Evolutionary conservation across 2,329 filamentous ascomycete genomes (phyloP).

Genomic region (Penicillium griseofulvum): DNA sequence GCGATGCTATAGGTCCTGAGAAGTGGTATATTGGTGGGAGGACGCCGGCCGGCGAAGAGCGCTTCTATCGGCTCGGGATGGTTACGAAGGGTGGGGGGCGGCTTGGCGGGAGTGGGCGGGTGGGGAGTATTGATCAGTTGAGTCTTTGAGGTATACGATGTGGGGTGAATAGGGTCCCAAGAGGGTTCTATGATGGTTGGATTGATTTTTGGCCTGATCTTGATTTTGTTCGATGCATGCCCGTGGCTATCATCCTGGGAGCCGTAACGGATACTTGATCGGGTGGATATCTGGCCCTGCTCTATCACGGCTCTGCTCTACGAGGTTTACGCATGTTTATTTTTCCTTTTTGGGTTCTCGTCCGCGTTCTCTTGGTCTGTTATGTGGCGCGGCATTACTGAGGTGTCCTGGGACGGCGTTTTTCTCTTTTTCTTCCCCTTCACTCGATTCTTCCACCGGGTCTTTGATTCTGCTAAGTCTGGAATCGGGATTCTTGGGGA

Average conservation of each 20-base stretch:
- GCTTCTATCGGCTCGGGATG: slow-evolving; percentile 50
- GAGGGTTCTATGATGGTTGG: neutral
- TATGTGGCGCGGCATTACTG: neutral
- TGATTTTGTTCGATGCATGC: neutral
- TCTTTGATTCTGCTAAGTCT: neutral
- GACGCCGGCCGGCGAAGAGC: slow-evolving; percentile 48
- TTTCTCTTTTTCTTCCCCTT: neutral
- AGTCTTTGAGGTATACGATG: slow-evolving; percentile 40
- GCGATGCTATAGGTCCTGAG: slow-evolving; percentile 47
- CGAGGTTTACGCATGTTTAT: neutral
- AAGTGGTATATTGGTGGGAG: slow-evolving; percentile 54
- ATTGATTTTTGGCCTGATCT: neutral
- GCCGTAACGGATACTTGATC: neutral
- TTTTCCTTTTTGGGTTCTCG: neutral
- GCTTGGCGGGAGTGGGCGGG: slow-evolving; percentile 41
- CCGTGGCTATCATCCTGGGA: neutral
- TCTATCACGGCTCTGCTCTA: neutral
- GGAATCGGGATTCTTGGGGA: neutral
- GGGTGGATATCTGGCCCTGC: neutral
- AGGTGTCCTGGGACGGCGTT: neutral
- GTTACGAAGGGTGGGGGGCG: slow-evolving; percentile 46
- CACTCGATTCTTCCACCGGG: neutral
- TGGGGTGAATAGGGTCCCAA: neutral
- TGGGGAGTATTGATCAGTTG: slow-evolving; percentile 50
- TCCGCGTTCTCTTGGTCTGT: neutral